phyloP scores from a whole-genome alignment of 2,329 filamentous ascomycete genomes.

The Fusarium nygamai region DNA sequence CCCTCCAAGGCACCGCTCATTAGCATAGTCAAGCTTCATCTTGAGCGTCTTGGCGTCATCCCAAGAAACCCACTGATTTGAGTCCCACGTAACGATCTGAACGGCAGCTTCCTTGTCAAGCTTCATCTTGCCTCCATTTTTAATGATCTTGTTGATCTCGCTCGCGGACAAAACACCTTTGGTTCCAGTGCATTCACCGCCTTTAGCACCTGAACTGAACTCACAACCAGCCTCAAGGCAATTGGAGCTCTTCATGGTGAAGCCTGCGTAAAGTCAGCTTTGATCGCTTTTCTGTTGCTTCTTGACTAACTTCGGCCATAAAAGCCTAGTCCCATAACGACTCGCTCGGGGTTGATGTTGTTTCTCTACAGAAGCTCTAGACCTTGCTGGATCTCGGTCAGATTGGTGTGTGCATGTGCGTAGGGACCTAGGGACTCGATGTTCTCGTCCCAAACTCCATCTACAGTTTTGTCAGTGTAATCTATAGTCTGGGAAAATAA shows the following conservation, averaged over 20 bases:
- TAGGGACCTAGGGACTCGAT: background rate
- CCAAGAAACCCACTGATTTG: background rate
- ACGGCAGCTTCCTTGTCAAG: accelerated
- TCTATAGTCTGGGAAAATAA: no score
- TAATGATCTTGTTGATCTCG: background rate
- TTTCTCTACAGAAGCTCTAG: background rate
- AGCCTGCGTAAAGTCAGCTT: no score
- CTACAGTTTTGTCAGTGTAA: background rate
- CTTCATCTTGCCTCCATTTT: background rate
- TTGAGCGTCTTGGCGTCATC: background rate
- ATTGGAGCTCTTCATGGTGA: background rate
- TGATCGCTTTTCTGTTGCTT: no score
- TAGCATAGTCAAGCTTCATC: background rate
- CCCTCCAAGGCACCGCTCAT: background rate
- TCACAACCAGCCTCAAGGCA: background rate
- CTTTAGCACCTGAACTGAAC: accelerated
- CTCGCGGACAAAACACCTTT: background rate
- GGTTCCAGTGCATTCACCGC: background rate
- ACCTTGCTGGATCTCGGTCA: background rate
- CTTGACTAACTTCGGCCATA: background rate
- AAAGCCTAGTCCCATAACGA: background rate
- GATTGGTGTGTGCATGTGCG: background rate
- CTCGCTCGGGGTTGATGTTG: background rate
- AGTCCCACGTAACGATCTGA: accelerated
- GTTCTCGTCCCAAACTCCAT: background rate